Evolutionary conservation across 2,329 filamentous ascomycete genomes (phyloP).

Genomic region (Gliomastix tumulicola): DNA sequence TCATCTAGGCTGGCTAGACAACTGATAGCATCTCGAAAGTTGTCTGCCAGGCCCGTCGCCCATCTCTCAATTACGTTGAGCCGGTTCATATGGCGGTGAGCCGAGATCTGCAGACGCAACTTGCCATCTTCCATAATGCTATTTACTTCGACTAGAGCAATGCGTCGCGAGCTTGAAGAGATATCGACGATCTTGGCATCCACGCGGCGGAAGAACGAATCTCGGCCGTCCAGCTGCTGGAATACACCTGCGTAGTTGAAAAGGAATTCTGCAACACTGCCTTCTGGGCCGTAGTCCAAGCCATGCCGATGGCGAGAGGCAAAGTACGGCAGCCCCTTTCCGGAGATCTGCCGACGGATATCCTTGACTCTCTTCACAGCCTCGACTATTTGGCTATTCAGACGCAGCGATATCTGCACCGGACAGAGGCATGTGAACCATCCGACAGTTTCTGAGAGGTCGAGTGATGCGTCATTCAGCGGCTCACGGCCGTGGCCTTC

Average conservation of each 20-base stretch:
- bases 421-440: constrained; percentile 35
- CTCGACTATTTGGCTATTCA: constrained; percentile 6
- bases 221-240: constrained; percentile 1
- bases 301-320: constrained; percentile 11
- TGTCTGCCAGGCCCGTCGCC: constrained; percentile 25
- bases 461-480: constrained; percentile 14
- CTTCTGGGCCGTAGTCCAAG: no score
- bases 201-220: constrained; percentile 8
- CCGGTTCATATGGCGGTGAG: constrained; percentile 4
- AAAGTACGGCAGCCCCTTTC: constrained; percentile 12
- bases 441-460: constrained; percentile 31
- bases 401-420: constrained; percentile 7
- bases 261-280: no score
- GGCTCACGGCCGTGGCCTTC: constrained; percentile 34
- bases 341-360: constrained; percentile 9
- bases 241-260: constrained; percentile 6
- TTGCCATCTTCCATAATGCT: neutral
- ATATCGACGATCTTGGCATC: constrained; percentile 15
- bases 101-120: constrained; percentile 4
- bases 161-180: constrained; percentile 2
- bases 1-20: neutral
- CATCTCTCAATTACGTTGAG: constrained; percentile 2
- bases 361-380: constrained; percentile 12
- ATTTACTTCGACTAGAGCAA: constrained; percentile 6
- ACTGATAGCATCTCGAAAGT: constrained; percentile 29